Evolutionary conservation across 257 asterid genomes (phyloP).

Genomic region (Nicotiana tabacum): DNA sequence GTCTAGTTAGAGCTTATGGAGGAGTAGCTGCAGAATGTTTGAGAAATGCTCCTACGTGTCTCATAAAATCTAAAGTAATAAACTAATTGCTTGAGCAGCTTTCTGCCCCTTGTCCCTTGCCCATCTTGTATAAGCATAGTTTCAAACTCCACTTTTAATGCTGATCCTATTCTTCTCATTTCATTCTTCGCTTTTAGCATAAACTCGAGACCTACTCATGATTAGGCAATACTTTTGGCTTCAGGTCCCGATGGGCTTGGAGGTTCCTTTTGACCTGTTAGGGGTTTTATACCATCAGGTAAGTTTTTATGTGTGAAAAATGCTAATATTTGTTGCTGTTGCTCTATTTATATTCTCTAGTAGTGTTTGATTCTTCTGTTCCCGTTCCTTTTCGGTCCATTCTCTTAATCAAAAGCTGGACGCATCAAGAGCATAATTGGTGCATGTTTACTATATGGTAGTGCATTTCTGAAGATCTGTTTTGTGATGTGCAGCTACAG

Average conservation of each 20-base stretch:
- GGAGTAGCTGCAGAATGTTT: constrained; percentile 87
- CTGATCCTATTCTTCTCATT: not conserved
- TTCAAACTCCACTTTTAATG: not conserved
- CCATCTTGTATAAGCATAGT: not conserved
- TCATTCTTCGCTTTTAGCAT: not conserved
- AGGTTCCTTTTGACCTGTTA: constrained; percentile 67
- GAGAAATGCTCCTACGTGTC: constrained; percentile 69
- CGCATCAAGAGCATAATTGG: not conserved
- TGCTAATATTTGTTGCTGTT: not conserved
- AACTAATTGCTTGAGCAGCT: not conserved
- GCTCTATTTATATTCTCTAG: not conserved
- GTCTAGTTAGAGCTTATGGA: constrained; percentile 94
- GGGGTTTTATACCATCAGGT: constrained; percentile 92
- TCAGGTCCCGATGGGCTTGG: constrained; percentile 87
- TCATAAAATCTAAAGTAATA: constrained; percentile 77
- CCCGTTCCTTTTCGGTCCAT: not conserved
- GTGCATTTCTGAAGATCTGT: not conserved
- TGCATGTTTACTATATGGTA: not conserved
- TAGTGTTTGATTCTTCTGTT: not conserved
- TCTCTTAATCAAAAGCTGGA: not conserved
- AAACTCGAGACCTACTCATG: not conserved
- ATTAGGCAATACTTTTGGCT: not conserved
- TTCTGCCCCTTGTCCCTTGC: not conserved
- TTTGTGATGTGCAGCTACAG: constrained; percentile 59
- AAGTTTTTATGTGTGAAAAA: constrained; percentile 15